phyloP scores from a whole-genome alignment of 345 rosid species.

The Eucalyptus sp. region DNA sequence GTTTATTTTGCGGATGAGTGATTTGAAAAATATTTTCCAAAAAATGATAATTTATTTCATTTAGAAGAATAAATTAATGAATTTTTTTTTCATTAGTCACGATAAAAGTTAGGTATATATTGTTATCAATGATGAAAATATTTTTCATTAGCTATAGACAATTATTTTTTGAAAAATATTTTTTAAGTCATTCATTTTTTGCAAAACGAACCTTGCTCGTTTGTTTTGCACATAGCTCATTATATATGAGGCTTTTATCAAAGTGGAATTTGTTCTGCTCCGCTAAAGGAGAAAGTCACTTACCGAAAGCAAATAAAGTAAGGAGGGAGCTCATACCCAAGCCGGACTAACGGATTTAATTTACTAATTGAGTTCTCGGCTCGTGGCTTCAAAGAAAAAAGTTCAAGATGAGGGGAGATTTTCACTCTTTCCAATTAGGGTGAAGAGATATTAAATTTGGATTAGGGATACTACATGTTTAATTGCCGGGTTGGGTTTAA shows the following conservation, averaged over 20 bases:
- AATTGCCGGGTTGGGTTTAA: not conserved
- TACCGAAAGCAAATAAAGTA: not conserved
- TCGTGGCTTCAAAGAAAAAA: not conserved
- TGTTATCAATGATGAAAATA: too few species aligned
- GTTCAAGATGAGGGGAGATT: not conserved
- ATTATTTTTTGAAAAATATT: too few species aligned
- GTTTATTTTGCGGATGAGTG: too few species aligned
- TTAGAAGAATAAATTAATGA: too few species aligned
- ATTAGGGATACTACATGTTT: not conserved
- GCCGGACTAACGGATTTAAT: not conserved
- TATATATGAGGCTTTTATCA: too few species aligned
- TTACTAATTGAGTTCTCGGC: not conserved
- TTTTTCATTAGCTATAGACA: too few species aligned
- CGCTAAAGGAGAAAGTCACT: not conserved
- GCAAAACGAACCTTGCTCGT: accelerated
- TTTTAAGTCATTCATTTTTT: too few species aligned
- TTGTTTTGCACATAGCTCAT: too few species aligned
- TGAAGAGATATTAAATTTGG: not conserved
- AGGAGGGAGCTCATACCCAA: not conserved
- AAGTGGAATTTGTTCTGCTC: not conserved
- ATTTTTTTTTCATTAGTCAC: not conserved
- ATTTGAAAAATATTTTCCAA: too few species aligned
- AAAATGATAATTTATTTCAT: too few species aligned
- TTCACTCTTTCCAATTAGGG: not conserved
- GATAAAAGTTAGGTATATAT: too few species aligned